Base-by-base conservation (phyloP, 345 rosid genomes). In the Gossypium longicalyx region DNA sequence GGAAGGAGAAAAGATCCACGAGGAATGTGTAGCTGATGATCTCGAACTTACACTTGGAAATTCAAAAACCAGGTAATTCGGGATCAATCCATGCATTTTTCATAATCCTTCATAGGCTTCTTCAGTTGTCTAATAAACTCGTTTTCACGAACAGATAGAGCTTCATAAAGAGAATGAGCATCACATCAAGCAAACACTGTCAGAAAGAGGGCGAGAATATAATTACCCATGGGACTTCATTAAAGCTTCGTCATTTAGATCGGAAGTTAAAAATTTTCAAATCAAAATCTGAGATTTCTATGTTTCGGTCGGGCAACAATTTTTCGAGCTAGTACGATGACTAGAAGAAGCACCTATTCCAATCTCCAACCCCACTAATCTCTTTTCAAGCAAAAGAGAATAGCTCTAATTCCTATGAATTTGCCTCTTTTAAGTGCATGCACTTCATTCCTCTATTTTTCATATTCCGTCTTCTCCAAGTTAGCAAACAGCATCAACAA, bases 1-100 rank as follows among this genome's bases (percentile, higher is more conserved):
- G 99, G 98, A 95, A 88, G 99, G 99, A 61, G 99, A 95, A 83
- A 89, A 95, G 81, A 95, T 95, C 65, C 99, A 95, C 41, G 99
- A 92, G 74, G 99, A 89, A 80, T 92, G 87, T 68, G 91, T 86
- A 68, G 84, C 94, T 1, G 97, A 95, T 80, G 99, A 95, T 86
- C 97, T 95, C 59, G 98, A 93, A 76, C 99, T 95, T 78, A 95
- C 98, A 7, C 97, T 95, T 41, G 99, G 99, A 77, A 91, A 80
- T 86, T 86, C 97, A 19, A 90, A 79, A 73, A 90, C 92, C 63
- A 91, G 91, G 91, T 90, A 62, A 78, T n/a, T 44, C 73, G 59
- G 12, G 41, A 61, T 34, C 20, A 49, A 60, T 25, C 13, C 27
- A 25, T 16, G 13, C 34, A 12, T 47, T 53, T 20, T 12, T 19